phyloP scores from a whole-genome alignment of 306 rosid genomes.

The Quercus berberidifolia region DNA sequence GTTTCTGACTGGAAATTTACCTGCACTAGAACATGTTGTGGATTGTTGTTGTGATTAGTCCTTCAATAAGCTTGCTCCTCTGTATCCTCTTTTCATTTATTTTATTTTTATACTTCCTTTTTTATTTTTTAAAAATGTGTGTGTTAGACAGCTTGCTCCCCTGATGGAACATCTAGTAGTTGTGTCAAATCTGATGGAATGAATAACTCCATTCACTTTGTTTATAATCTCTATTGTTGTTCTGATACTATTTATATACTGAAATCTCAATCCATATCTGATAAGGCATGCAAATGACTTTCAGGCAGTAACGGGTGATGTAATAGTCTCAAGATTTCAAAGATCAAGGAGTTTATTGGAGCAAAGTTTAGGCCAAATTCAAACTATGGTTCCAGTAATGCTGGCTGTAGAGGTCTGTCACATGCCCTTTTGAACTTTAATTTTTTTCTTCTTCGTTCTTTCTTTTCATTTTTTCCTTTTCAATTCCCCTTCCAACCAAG shows the following conservation, averaged over 20 bases:
- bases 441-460: background rate
- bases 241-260: background rate
- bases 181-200: background rate
- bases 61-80: background rate
- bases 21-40: background rate
- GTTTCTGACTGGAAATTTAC: background rate
- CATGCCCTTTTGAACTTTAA: background rate
- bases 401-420: conserved; percentile 69
- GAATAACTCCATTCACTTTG: background rate
- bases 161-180: background rate
- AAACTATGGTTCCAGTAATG: conserved; percentile 58
- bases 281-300: conserved; percentile 15
- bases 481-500: background rate
- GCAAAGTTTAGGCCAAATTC: conserved; percentile 58
- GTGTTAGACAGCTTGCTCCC: background rate
- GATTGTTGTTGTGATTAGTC: background rate
- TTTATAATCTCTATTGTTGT: background rate
- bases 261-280: background rate
- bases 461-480: background rate
- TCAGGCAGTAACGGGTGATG: conserved; percentile 74
- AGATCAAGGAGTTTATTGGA: conserved; percentile 45
- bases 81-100: background rate
- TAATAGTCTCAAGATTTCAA: conserved; percentile 47
- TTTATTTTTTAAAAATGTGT: background rate
- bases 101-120: too few relatives aligned